phyloP scores from a whole-genome alignment of 139 green algal genomes.

The Pseudopediastrum boryanum region DNA sequence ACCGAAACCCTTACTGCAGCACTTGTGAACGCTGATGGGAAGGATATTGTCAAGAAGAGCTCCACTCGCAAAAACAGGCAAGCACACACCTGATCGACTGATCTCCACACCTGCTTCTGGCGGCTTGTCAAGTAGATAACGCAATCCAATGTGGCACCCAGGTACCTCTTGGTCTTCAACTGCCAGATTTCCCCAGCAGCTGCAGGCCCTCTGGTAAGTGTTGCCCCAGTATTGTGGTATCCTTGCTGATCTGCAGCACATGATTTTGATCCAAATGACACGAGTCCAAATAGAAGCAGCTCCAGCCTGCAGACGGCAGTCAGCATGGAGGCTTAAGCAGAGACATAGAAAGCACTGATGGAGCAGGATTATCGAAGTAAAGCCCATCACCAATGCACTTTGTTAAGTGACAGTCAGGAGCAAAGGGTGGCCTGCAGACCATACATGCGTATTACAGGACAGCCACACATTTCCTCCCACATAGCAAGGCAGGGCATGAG shows the following conservation, averaged over 20 bases:
- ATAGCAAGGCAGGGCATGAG: too few species aligned
- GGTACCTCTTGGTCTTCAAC: conserved; percentile 76
- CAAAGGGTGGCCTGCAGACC: too few species aligned
- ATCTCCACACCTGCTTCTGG: neutral
- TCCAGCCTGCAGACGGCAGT: neutral
- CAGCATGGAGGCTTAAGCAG: neutral
- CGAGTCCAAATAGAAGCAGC: neutral
- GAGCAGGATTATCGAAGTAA: too few species aligned
- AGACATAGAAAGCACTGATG: too few species aligned
- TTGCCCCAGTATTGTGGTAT: too few species aligned
- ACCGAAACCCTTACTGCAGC: conserved; percentile 49
- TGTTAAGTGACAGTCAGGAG: too few species aligned
- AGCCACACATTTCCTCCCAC: too few species aligned
- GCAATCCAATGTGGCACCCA: conserved; percentile 3
- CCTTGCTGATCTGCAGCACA: too few species aligned
- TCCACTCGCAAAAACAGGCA: conserved; percentile 69
- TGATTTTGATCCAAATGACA: neutral
- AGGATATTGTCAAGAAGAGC: conserved; percentile 89
- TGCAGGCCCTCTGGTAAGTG: conserved; percentile 61
- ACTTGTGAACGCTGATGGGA: conserved; percentile 69
- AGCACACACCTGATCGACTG: neutral
- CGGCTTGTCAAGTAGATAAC: neutral
- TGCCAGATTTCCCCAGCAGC: conserved; percentile 62
- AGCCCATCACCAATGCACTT: too few species aligned
- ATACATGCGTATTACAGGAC: too few species aligned